Evolutionary conservation across 2,329 filamentous ascomycete species (phyloP), one percentile per base, ranked within the genome.

Genomic region (Teratosphaeriaceae sp.): DNA sequence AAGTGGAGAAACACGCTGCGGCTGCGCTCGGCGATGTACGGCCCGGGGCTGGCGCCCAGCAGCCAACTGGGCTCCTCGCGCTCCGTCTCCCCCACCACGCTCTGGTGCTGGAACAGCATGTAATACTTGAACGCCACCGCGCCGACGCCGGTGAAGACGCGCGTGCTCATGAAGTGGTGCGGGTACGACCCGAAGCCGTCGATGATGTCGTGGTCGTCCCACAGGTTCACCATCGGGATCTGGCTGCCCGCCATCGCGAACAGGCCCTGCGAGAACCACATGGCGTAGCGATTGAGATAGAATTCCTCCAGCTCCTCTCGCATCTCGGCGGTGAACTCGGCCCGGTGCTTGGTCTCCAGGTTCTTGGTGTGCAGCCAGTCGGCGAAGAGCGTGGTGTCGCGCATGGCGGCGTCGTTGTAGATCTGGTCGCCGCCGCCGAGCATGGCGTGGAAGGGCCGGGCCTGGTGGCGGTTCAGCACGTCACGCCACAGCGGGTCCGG

Each of bases 191-290:
- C 92, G 60, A 84, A 98, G 1, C 94, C 92, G 47, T 74, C 71
- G 22, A 74, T 73, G 43, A 74, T 74, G 48, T 74, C 72, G 61
- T 97, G 92, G 56, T 97, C 92, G 63, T 97, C 90, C 73, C 85
- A 96, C 64, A 98, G 89, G 62, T 98, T 98, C 56, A 98, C 79
- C 89, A 96, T 97, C 7, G 92, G 89, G 35, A 98, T 97, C 62
- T 97, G 90, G 2, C 85, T 85, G 55, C 84, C 89, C 4, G 90
- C 92, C 60, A 98, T 78, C n/a, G 85, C 80, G 58, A 96, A 98
- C 4, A 97, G 70, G 0, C 94, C 92, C 57, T 94, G 89, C 0
- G 89, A 96, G 65, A 97, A 98, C 89, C 92, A 98, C 75, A 82
- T 85, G 47, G 81, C 80, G 58, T 98, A 98, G 16, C 86, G 79